These are phyloP conservation scores for Fusarium albidum DNA, from an alignment of 2,329 filamentous ascomycete species.

Conservation along the genomic window DNA sequence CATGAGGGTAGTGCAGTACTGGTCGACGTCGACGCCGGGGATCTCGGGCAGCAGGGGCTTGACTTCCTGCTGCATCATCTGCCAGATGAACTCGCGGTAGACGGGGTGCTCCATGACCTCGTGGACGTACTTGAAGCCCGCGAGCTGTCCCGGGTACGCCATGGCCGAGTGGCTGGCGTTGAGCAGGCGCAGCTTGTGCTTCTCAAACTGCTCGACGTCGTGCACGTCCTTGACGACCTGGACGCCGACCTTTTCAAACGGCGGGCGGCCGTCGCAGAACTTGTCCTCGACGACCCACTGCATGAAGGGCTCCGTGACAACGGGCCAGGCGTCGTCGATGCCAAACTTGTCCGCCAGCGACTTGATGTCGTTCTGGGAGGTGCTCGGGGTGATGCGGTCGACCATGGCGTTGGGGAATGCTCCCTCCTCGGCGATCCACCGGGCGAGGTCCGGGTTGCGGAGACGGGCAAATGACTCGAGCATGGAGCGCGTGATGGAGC, in stretches of 20 bases:
- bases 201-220: conserved; percentile 63
- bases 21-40: conserved; percentile 57
- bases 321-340: conserved; percentile 60
- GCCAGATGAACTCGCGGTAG: conserved; percentile 57
- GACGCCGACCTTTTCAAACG: conserved; percentile 61
- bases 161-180: conserved; percentile 62
- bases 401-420: conserved; percentile 65
- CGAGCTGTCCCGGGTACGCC: conserved; percentile 59
- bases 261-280: conserved; percentile 59
- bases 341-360: conserved; percentile 54
- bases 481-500: conserved; percentile 61
- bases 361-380: conserved; percentile 53
- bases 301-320: conserved; percentile 64
- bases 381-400: conserved; percentile 63
- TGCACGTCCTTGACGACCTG: conserved; percentile 61
- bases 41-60: conserved; percentile 61
- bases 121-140: conserved; percentile 62
- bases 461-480: conserved; percentile 58
- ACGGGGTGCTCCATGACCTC: conserved; percentile 60
- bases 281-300: conserved; percentile 65
- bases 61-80: conserved; percentile 65
- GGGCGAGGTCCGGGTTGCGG: conserved; percentile 55
- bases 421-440: conserved; percentile 57
- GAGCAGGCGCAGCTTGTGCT: conserved; percentile 64
- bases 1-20: conserved; percentile 61